A percentile compares a stretch with the other conserved stretches of the same genome.
Evolutionary conservation across 2,329 filamentous ascomycete genomes (phyloP).

Genomic region (Aureobasidium mangrovei): DNA sequence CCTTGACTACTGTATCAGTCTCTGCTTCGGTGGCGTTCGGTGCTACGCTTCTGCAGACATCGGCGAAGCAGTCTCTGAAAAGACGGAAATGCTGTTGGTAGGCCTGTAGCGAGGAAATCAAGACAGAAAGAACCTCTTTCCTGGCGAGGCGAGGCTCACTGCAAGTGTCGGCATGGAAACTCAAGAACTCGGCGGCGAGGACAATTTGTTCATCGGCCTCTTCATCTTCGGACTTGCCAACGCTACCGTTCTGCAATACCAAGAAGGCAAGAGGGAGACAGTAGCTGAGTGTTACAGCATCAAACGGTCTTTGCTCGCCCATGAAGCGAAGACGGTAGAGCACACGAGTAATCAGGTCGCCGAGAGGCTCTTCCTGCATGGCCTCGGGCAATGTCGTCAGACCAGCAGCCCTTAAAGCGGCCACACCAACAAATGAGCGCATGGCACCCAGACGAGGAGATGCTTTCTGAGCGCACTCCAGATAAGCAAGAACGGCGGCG

Average conservation of each 20-base stretch:
- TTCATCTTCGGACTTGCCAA: conserved; percentile 58
- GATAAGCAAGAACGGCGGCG: conserved; percentile 65
- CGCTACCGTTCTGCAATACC: conserved; percentile 69
- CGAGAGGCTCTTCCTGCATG: conserved; percentile 70
- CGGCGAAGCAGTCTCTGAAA: conserved; percentile 83
- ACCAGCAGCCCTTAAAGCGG: conserved; percentile 70
- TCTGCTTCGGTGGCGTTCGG: conserved; percentile 69
- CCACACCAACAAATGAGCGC: conserved; percentile 76
- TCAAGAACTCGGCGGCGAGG: conserved; percentile 76
- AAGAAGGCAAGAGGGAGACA: conserved; percentile 73
- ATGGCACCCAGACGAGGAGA: conserved; percentile 66
- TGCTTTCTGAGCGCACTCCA: conserved; percentile 68
- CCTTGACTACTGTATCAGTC: conserved; percentile 65
- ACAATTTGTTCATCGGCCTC: conserved; percentile 85
- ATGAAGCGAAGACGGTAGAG: conserved; percentile 85
- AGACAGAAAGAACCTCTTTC: conserved; percentile 57
- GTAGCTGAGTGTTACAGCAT: conserved; percentile 79
- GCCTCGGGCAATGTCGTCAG: conserved; percentile 63
- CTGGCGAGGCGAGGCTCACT: conserved; percentile 68
- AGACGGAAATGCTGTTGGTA: conserved; percentile 93
- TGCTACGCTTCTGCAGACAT: conserved; percentile 76
- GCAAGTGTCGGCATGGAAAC: conserved; percentile 78
- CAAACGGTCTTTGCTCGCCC: conserved; percentile 88
- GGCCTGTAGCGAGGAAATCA: conserved; percentile 75
- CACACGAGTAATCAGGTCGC: conserved; percentile 72